phyloP scores from a whole-genome alignment of 345 rosid species.

The Arabidopsis thaliana region DNA sequence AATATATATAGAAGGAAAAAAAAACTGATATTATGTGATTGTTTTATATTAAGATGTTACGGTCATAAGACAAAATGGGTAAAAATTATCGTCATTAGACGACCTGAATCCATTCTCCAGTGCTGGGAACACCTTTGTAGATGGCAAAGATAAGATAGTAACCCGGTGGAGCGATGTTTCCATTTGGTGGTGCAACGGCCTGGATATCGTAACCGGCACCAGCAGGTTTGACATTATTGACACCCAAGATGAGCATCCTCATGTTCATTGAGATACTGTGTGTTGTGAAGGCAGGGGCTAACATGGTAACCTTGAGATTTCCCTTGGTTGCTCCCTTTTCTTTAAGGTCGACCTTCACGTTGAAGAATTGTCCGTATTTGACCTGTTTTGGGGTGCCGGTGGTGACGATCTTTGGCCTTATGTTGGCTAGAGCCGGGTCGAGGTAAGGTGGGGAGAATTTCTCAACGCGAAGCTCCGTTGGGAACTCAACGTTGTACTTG shows the following conservation, averaged over 20 bases:
- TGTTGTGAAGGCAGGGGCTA: conserved; percentile 73
- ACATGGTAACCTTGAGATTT: conserved; percentile 52
- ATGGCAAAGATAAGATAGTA: conserved; percentile 61
- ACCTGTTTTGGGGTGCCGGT: conserved; percentile 31
- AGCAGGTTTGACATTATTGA: conserved; percentile 27
- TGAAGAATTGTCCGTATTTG: conserved; percentile 40
- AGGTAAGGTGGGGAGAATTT: conserved; percentile 80
- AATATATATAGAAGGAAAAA: neutral
- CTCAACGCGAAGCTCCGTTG: conserved; percentile 73
- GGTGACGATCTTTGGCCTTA: conserved; percentile 49
- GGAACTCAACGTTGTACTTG: conserved; percentile 55
- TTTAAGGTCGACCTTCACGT: conserved; percentile 34
- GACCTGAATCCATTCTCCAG: conserved; percentile 59
- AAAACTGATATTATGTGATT: conserved; percentile 9
- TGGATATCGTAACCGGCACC: conserved; percentile 28
- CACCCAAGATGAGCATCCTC: conserved; percentile 53
- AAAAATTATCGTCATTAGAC: conserved; percentile 35
- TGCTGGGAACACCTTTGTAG: conserved; percentile 60
- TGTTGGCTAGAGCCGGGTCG: conserved; percentile 43
- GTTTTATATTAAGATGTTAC: conserved; percentile 26
- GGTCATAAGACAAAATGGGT: conserved; percentile 17
- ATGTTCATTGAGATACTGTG: conserved; percentile 75
- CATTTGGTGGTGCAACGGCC: conserved; percentile 49
- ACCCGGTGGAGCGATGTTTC: conserved; percentile 62
- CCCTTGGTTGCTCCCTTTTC: neutral